Evolutionary conservation across 768 basidiomycete genomes (phyloP), one percentile per base, ranked within the genome.

Genomic region (Serendipita sp.): DNA sequence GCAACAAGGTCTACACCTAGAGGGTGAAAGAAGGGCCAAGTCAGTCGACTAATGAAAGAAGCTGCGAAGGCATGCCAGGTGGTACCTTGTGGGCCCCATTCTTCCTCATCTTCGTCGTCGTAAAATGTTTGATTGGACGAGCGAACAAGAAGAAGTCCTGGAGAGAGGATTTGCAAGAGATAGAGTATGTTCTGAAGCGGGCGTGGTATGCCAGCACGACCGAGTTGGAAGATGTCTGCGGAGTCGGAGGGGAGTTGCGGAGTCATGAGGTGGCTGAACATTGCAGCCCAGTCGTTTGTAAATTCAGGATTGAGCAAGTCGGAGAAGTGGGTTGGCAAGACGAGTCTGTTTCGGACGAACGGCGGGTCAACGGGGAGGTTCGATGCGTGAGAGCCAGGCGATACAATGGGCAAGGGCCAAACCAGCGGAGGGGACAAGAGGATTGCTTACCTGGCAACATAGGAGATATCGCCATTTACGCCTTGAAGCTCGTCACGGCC

Each of bases 401-500:
- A n/a, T n/a, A n/a, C n/a, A n/a, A n/a, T n/a, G n/a, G n/a, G n/a
- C n/a, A n/a, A n/a, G n/a, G n/a, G n/a, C n/a, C n/a, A n/a, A n/a
- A 20, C 9, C n/a, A 28, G 26, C n/a, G 45, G 45, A 20, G n/a
- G 45, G n/a, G 45, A 28, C 45, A 48, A 48, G 45, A 48, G 9
- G 45, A 48, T 5, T 9, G 9, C 53, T 28, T n/a, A 58, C 53
- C 53, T 58, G 53, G 53, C 53, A 30, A 58, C 53, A 33, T 58
- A 58, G 33, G 53, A 58, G 31, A 58, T 30, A 31, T 58, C 53
- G 33, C 53, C 53, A 34, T 58, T 34, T 24, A n/a, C 26, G 53
- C 53, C 53, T 20, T 58, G 53, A 11, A 58, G 53, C 53, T 58
- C 53, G 53, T 58, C 53, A 34, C 53, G 53, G 53, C 53, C 53